A percentile compares a stretch with the other conserved stretches of the same genome.
These are phyloP conservation scores for Galerina marginata DNA, from an alignment of 768 basidiomycete species.

Conservation along the genomic window DNA sequence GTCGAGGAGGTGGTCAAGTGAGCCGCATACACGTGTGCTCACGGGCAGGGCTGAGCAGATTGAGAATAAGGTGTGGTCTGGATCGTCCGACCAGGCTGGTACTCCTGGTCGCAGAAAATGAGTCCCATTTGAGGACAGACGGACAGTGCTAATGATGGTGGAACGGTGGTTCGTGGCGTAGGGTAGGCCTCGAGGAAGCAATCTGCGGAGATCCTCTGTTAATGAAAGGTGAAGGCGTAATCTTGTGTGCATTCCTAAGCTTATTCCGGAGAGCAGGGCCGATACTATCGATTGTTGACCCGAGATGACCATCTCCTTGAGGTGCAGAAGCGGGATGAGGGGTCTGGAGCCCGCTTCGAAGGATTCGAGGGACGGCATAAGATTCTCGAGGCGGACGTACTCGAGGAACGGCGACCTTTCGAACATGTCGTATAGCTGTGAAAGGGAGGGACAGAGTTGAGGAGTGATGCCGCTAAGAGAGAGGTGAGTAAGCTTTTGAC, in stretches of 20 bases:
- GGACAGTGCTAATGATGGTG: conserved; percentile 15
- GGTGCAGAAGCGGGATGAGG: conserved; percentile 25
- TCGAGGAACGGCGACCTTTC: conserved; percentile 38
- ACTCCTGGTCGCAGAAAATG: conserved; percentile 2
- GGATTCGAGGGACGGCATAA: conserved; percentile 25
- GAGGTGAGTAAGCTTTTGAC: conserved; percentile 37
- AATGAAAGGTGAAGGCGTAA: conserved; percentile 34
- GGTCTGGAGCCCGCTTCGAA: conserved; percentile 4
- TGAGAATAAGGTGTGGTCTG: conserved; percentile 20
- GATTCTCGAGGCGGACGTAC: conserved; percentile 35
- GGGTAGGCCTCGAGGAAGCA: conserved; percentile 32
- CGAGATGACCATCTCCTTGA: conserved; percentile 37
- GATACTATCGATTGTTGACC: conserved; percentile 30
- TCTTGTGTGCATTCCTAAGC: conserved; percentile 27
- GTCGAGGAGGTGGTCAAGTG: conserved; percentile 26
- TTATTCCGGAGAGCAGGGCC: conserved; percentile 30
- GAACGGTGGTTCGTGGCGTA: conserved; percentile 2
- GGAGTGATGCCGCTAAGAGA: conserved; percentile 37
- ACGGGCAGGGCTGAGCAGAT: conserved; percentile 31
- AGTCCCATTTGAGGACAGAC: conserved; percentile 2
- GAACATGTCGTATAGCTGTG: conserved; percentile 39
- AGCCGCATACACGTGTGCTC: conserved; percentile 20
- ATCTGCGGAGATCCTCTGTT: conserved; percentile 13
- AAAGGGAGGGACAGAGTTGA: conserved; percentile 37
- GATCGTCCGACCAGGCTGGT: conserved; percentile 28